Conservation (phyloP, 1,139 yeast genomes). For the Martiniozyma asiatica region DNA sequence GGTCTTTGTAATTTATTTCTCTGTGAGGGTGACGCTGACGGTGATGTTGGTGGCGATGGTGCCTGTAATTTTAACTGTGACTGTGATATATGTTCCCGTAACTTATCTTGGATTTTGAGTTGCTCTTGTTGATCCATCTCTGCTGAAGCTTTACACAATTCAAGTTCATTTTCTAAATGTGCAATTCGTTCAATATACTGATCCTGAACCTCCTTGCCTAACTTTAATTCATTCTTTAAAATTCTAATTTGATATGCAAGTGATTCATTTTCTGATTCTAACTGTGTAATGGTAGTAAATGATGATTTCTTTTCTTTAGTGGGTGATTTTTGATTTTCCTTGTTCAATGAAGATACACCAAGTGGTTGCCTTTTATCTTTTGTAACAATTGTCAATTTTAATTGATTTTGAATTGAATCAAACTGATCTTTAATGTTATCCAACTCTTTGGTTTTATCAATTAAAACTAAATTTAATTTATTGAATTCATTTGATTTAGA, state of each 20-base stretch:
- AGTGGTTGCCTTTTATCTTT: constrained; percentile 3
- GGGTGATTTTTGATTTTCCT: not conserved
- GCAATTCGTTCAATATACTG: constrained; percentile 16
- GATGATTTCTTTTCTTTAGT: not conserved
- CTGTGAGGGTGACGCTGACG: too few species aligned
- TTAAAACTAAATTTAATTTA: constrained; percentile 1
- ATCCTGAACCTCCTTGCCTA: constrained; percentile 11
- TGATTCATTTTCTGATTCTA: constrained; percentile 17
- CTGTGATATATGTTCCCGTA: not conserved
- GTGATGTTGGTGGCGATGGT: too few species aligned
- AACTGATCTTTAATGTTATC: constrained; percentile 4
- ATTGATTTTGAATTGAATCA: constrained; percentile 2
- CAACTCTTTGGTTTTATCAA: constrained; percentile 6
- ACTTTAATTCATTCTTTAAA: constrained; percentile 5
- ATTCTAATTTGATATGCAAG: constrained; percentile 15
- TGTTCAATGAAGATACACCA: constrained; percentile 1
- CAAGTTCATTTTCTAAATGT: constrained; percentile 13
- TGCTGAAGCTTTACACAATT: not conserved
- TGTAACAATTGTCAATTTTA: not conserved
- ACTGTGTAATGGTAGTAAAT: too few species aligned
- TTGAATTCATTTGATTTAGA: constrained; percentile 3
- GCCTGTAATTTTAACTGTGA: too few species aligned
- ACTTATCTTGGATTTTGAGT: not conserved
- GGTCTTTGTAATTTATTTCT: not conserved
- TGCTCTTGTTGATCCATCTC: not conserved